Evolutionary conservation across 83 land plant genomes (phyloP), one percentile per base, ranked within the genome.

Genomic region (Picea mariana): DNA sequence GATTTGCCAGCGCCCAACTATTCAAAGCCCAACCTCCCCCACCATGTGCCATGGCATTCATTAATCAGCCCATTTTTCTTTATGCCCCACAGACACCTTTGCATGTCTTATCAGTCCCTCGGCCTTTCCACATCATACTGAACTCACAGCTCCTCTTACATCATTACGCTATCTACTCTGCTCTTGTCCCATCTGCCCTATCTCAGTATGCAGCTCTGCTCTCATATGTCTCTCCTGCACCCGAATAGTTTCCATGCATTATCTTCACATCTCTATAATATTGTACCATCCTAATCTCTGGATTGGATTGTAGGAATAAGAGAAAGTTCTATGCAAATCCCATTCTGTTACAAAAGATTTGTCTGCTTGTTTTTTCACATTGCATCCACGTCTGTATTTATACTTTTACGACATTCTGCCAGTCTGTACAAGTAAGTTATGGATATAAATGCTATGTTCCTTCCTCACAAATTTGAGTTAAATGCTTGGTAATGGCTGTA

Each of bases 11-110:
- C 59, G 13, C 59, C 15, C 15, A 55, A 55, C 16, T 55, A 72
- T 72, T 44, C 58, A 73, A 73, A 73, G 26, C 49, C 55, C 55
- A 73, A 42, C 77, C 11, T 73, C 52, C 26, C 76, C 76, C 21
- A 20, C 12, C 77, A 73, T 44, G 55, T 73, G 77, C 52, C 59
- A 73, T 40, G 3, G 21, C 58, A 18, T 73, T 73, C 58, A 73
- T 73, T 8, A 47, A 42, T 73, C 77, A 42, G 4, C n/a, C 26
- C n/a, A 20, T 20, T 6, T 34, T 18, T 44, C 47, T 42, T 47
- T 52, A 47, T 12, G 49, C 15, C 77, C 26, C 77, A 73, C 55
- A 11, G 15, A 21, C 6, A 73, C 12, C 24, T 9, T 2, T 21
- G 24, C 24, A 40, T 47, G 77, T 71, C 77, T 73, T 47, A 44